phyloP scores from a whole-genome alignment of 345 rosid species.

The Heritiera littoralis region DNA sequence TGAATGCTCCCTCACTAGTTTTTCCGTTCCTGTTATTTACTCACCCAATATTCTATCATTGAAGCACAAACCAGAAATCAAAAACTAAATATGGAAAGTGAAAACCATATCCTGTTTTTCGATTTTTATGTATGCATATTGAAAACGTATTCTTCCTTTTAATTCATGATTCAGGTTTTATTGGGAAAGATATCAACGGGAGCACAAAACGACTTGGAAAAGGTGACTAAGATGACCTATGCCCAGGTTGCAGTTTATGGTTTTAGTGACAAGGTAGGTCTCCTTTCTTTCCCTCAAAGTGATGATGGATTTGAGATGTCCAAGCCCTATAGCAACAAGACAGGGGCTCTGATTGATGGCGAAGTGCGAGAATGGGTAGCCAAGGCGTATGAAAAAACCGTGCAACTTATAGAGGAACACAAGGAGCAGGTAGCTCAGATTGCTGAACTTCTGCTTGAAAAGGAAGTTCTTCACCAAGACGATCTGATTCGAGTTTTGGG shows the following conservation, averaged over 20 bases:
- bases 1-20: not conserved
- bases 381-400: slow-evolving; percentile 65
- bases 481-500: slow-evolving; percentile 71
- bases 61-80: not conserved
- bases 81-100: not conserved
- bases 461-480: slow-evolving; percentile 87
- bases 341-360: slow-evolving; percentile 73
- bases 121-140: not conserved
- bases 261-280: slow-evolving; percentile 94
- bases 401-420: slow-evolving; percentile 69
- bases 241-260: slow-evolving; percentile 97
- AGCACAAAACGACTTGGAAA: slow-evolving; percentile 94
- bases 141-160: not conserved
- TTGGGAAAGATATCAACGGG: slow-evolving; percentile 90
- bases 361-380: slow-evolving; percentile 92
- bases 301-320: slow-evolving; percentile 70
- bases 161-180: slow-evolving; percentile 52
- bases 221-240: slow-evolving; percentile 92
- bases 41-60: no score
- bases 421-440: slow-evolving; percentile 75
- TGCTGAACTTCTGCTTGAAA: slow-evolving; percentile 81
- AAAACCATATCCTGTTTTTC: not conserved
- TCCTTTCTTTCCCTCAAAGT: slow-evolving; percentile 87
- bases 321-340: slow-evolving; percentile 92
- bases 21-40: not conserved